Evolutionary conservation across 2,329 filamentous ascomycete species (phyloP).

Genomic region (Teratosphaeria zuluensis): DNA sequence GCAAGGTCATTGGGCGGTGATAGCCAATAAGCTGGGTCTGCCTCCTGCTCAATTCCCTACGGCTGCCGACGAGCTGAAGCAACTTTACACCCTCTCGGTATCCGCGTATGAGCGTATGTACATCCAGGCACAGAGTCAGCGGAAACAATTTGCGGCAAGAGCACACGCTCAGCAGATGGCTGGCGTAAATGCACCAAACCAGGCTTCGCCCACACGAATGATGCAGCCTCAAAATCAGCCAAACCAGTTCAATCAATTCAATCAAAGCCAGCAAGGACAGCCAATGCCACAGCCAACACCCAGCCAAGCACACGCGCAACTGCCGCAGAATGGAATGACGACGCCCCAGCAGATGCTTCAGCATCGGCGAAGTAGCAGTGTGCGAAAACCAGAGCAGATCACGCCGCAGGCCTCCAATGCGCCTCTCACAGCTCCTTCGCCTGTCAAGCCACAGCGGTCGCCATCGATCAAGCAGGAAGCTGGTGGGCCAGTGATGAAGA

Average conservation of each 20-base stretch:
- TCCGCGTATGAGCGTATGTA: conserved; percentile 66
- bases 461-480: conserved; percentile 22
- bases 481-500: conserved; percentile 20
- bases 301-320: conserved; percentile 37
- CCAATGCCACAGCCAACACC: conserved; percentile 30
- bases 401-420: conserved; percentile 16
- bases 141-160: conserved; percentile 25
- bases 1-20: conserved; percentile 61
- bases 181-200: conserved; percentile 21
- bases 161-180: conserved; percentile 32
- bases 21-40: conserved; percentile 48
- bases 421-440: conserved; percentile 19
- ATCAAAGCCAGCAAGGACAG: conserved; percentile 16
- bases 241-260: conserved; percentile 15
- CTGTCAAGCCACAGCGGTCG: conserved; percentile 19
- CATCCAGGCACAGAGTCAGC: conserved; percentile 41
- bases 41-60: conserved; percentile 41
- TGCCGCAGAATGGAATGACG: conserved; percentile 37
- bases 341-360: conserved; percentile 36
- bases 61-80: conserved; percentile 59
- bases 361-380: conserved; percentile 23
- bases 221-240: conserved; percentile 19
- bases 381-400: conserved; percentile 20
- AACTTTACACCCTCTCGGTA: conserved; percentile 67
- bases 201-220: conserved; percentile 25